phyloP scores from a whole-genome alignment of 768 basidiomycete species.

The Xerocomellus dryophilus region DNA sequence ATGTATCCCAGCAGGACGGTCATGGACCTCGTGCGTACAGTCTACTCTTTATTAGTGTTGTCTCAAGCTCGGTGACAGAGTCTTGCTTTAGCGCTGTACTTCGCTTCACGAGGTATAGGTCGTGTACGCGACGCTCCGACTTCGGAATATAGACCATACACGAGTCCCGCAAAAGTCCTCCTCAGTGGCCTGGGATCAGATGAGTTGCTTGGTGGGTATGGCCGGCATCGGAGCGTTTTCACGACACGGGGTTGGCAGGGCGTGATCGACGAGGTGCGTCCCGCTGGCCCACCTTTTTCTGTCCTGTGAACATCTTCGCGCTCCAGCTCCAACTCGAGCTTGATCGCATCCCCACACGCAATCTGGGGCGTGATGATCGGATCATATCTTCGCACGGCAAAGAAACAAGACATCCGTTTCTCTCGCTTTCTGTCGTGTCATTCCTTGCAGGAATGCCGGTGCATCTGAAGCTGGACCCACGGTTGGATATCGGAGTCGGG shows the following conservation, averaged over 20 bases:
- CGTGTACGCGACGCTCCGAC: conserved; percentile 41
- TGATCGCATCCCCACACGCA: conserved; percentile 81
- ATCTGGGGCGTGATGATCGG: conserved; percentile 93
- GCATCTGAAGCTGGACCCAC: conserved; percentile 76
- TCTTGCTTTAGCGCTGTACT: conserved; percentile 87
- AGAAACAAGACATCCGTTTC: conserved; percentile 89
- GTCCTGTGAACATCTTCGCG: background rate
- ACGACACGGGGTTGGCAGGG: conserved; percentile 65
- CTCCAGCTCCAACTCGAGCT: conserved; percentile 84
- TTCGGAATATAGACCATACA: conserved; percentile 47
- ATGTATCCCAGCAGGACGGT: conserved; percentile 83
- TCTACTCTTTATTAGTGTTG: background rate
- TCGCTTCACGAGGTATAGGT: conserved; percentile 83
- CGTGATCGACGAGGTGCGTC: conserved; percentile 72
- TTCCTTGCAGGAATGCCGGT: conserved; percentile 81
- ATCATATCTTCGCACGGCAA: conserved; percentile 89
- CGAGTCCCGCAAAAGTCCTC: conserved; percentile 74
- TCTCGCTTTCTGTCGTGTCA: conserved; percentile 73
- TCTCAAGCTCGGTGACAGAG: conserved; percentile 50
- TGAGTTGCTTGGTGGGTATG: conserved; percentile 92
- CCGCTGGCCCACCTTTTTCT: background rate
- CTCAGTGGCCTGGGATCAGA: conserved; percentile 93
- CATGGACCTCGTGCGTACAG: conserved; percentile 79
- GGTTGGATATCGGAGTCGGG: conserved; percentile 71
- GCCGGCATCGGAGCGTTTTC: conserved; percentile 80